Evolutionary conservation across 1,139 yeast species (phyloP).

Genomic region (Hansenula sp.): DNA sequence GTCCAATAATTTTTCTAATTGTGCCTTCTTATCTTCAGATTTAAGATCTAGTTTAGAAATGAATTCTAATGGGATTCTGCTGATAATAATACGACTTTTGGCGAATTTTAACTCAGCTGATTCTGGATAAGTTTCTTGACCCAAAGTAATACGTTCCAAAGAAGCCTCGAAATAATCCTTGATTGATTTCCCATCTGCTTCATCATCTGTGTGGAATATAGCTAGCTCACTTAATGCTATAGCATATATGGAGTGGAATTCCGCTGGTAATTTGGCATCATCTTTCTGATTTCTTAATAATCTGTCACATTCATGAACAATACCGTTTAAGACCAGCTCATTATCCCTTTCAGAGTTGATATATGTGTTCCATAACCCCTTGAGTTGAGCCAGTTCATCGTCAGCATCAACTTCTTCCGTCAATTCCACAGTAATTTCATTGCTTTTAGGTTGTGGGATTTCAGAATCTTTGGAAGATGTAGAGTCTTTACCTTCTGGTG

Average conservation of each 20-base stretch:
- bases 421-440: constrained; percentile 64
- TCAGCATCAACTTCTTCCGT: constrained; percentile 69
- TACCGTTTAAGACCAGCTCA: constrained; percentile 71
- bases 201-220: constrained; percentile 38
- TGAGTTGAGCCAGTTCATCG: constrained; percentile 72
- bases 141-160: constrained; percentile 62
- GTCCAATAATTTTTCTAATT: constrained; percentile 31
- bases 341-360: constrained; percentile 49
- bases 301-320: constrained; percentile 89
- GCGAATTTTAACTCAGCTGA: constrained; percentile 47
- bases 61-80: constrained; percentile 54
- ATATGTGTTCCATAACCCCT: constrained; percentile 67
- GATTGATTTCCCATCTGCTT: constrained; percentile 30
- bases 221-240: constrained; percentile 69
- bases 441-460: constrained; percentile 18
- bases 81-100: constrained; percentile 50
- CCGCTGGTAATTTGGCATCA: constrained; percentile 42
- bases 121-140: constrained; percentile 47
- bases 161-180: constrained; percentile 65
- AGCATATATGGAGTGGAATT: constrained; percentile 73
- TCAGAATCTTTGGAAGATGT: constrained; percentile 14
- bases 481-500: constrained; percentile 17
- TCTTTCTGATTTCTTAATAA: constrained; percentile 48
- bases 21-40: constrained; percentile 29
- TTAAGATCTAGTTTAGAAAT: constrained; percentile 45